Percentiles rank a stretch among this genome's conserved stretches.
Evolutionary conservation across 140 eudicot genomes (phyloP).

Genomic region (Stevia rebaudiana): DNA sequence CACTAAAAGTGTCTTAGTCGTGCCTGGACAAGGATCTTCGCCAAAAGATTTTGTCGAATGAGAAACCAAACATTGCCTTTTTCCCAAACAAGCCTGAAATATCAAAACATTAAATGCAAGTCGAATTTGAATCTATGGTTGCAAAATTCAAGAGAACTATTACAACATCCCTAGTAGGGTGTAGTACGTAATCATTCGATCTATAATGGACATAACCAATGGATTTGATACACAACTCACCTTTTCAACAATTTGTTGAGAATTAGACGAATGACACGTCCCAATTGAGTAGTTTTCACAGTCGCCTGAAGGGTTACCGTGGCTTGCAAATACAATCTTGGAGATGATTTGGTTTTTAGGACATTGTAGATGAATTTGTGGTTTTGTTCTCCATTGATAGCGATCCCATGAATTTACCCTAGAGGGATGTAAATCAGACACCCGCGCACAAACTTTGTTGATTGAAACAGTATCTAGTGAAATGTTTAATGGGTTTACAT

Average conservation of each 20-base stretch:
- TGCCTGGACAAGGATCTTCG: constrained; percentile 67
- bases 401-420: constrained; percentile 25
- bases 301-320: constrained; percentile 54
- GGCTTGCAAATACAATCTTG: constrained; percentile 57
- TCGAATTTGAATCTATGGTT: not conserved
- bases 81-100: constrained; percentile 66
- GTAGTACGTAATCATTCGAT: no score
- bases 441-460: constrained; percentile 42
- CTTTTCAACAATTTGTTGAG: constrained; percentile 45
- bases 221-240: constrained; percentile 13
- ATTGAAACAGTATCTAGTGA: constrained; percentile 52
- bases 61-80: constrained; percentile 42
- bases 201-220: no score
- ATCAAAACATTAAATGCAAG: not conserved
- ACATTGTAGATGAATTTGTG: constrained; percentile 43
- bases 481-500: constrained; percentile 50
- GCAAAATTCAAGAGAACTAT: no score
- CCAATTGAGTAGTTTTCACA: constrained; percentile 47
- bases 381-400: constrained; percentile 29
- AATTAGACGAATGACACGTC: constrained; percentile 51
- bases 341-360: constrained; percentile 42
- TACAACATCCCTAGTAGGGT: not conserved
- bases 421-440: constrained; percentile 26
- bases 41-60: constrained; percentile 35
- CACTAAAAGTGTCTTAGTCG: constrained; percentile 45